Percentiles rank a stretch among this genome's conserved stretches.
Evolutionary conservation across 768 basidiomycete genomes (phyloP).

Genomic region (Tulasnella sp.): DNA sequence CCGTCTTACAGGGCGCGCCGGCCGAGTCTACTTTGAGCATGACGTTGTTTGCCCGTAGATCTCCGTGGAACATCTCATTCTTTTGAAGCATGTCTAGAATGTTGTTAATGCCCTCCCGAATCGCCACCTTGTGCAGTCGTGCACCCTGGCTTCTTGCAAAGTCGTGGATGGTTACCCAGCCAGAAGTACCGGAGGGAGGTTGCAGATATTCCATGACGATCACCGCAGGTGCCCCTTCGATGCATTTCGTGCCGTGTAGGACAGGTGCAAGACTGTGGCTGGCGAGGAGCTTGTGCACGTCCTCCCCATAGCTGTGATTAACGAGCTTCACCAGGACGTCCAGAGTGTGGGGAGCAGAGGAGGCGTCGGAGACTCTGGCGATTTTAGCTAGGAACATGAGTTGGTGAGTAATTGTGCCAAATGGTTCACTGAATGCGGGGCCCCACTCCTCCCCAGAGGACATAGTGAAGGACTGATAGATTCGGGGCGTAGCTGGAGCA

Average conservation of each 20-base stretch:
- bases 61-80: neutral
- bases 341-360: too few relatives aligned
- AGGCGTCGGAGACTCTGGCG: neutral
- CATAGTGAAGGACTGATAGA: neutral
- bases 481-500: neutral
- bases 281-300: neutral
- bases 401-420: too few relatives aligned
- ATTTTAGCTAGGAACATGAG: neutral
- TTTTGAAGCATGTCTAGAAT: neutral
- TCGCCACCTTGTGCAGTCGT: neutral
- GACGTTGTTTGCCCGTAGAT: neutral
- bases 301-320: neutral
- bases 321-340: slow-evolving; percentile 6
- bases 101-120: neutral
- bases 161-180: neutral
- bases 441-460: neutral
- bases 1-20: neutral
- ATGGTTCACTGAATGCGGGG: neutral
- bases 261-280: neutral
- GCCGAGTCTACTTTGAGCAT: neutral
- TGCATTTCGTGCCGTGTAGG: neutral
- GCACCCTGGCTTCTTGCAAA: neutral
- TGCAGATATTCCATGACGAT: slow-evolving; percentile 7
- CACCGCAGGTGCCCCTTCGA: slow-evolving; percentile 10
- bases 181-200: neutral